Percentiles rank a stretch among this genome's conserved stretches.
Evolutionary conservation across 306 rosid species (phyloP).

Genomic region (Cucurbita pepo): DNA sequence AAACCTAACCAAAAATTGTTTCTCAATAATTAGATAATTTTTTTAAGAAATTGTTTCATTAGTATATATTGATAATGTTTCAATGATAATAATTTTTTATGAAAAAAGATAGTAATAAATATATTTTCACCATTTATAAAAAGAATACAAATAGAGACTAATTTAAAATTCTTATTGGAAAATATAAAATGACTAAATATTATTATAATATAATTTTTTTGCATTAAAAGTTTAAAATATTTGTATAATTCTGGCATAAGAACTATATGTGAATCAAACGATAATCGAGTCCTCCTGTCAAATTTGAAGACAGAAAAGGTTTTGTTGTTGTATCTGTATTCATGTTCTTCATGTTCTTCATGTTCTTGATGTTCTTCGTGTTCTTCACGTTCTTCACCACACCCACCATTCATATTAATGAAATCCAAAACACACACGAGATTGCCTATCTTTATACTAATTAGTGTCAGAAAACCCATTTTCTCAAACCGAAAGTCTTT

Average conservation of each 20-base stretch:
- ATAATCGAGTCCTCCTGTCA: background rate
- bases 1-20: too few species aligned
- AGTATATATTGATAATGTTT: too few species aligned
- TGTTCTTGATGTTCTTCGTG: slow-evolving; percentile 13
- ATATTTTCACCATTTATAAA: too few species aligned
- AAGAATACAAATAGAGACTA: too few species aligned
- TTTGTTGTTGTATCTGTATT: background rate
- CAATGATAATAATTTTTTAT: too few species aligned
- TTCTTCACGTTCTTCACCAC: slow-evolving; percentile 32
- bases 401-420: background rate
- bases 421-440: background rate
- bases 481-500: background rate
- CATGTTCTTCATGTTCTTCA: too few species aligned
- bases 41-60: too few species aligned
- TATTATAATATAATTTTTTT: too few species aligned
- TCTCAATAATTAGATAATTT: too few species aligned
- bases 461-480: background rate
- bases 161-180: too few species aligned
- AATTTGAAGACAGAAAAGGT: background rate
- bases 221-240: background rate
- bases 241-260: background rate
- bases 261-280: background rate
- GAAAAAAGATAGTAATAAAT: too few species aligned
- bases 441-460: background rate
- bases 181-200: too few species aligned